Evolutionary conservation across 1,139 yeast species (phyloP), one percentile per base, ranked within the genome.

Genomic region (Yamadazyma spencermartinsiae): DNA sequence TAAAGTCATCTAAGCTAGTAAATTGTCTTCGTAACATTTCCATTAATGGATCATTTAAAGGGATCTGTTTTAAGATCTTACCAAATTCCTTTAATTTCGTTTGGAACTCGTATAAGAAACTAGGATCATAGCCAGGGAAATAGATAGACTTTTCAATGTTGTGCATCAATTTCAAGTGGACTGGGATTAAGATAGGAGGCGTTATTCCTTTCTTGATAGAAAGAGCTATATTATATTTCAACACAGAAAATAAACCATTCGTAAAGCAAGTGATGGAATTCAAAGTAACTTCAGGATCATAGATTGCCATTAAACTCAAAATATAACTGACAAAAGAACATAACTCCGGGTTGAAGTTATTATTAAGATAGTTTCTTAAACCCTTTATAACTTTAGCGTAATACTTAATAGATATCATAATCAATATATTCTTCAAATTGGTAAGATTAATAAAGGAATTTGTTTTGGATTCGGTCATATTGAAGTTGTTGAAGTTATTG

Each of bases 271-370:
- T 56, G 15, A 63, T 58, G 26, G 74, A 66, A 43, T 62, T 50
- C n/a, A 61, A 47, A 0, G 73, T 68, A 4, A 72, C 74, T 44
- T 68, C 74, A 0, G 75, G 75, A 41, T 71, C 76, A 45, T 71
- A 71, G 14, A 69, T 61, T 9, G 74, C 58, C 72, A 68, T 69
- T 39, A 70, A 51, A 42, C 71, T 63, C 32, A 71, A 53, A 36
- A 71, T 58, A 43, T 69, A 71, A 23, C 73, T 66, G 8, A 65
- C 65, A 4, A 63, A 58, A 0, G 74, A 60, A 35, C 72, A 63
- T 26, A 60, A 43, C 36, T 62, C 68, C 1, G 72, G 69, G 37
- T 63, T 61, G 17, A 46, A 44, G 42, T 64, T 60, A 21, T 49
- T 50, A 42, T 66, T 66, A 37, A 71, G 54, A 16, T 57, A 45